Evolutionary conservation across 2,329 filamentous ascomycete species (phyloP), one percentile per base, ranked within the genome.

Genomic region (Botryotinia globosa): DNA sequence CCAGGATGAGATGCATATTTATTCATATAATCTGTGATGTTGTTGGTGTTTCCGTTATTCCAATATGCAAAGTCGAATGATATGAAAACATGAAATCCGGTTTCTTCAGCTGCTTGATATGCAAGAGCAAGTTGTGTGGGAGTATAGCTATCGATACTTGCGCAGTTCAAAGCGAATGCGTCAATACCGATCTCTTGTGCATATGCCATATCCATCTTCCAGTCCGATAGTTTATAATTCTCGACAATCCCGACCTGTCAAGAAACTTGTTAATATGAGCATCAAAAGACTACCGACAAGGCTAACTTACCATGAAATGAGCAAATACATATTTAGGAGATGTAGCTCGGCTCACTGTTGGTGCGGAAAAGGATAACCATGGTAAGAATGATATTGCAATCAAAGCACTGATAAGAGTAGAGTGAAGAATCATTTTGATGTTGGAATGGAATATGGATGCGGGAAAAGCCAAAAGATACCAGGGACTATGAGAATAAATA

Each of bases 31-130:
- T 74, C 75, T 2, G 78, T 80, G 45, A 81, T 80, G 9, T 79
- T 74, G 3, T 73, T 74, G 0, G 77, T 78, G 32, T 81, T 76
- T 16, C 79, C 79, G 29, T 81, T 80, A 44, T 69, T 79, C 79
- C 80, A 80, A 63, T 81, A 81, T 8, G 78, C 77, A 65, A 81
- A 80, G 59, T 81, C 80, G 67, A 81, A 81, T 25, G 80, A 80
- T 73, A 80, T 75, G 54, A 81, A 81, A 67, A 81, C 54, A 69
- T 77, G 78, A 72, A 81, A 81, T 45, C 75, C 74, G 10, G 76
- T 69, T 42, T 77, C 72, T 45, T 79, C 75, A 22, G 80, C 80
- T 22, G 77, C 75, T 69, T 74, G 73, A 66, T 79, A 81, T 18
- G 80, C 80, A 18, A 79, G 72, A 18, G 74, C 75, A 8, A 81